Percentiles rank a stretch among this genome's conserved stretches.
phyloP scores from a whole-genome alignment of 768 basidiomycete genomes.

The Tulasnella sp. region DNA sequence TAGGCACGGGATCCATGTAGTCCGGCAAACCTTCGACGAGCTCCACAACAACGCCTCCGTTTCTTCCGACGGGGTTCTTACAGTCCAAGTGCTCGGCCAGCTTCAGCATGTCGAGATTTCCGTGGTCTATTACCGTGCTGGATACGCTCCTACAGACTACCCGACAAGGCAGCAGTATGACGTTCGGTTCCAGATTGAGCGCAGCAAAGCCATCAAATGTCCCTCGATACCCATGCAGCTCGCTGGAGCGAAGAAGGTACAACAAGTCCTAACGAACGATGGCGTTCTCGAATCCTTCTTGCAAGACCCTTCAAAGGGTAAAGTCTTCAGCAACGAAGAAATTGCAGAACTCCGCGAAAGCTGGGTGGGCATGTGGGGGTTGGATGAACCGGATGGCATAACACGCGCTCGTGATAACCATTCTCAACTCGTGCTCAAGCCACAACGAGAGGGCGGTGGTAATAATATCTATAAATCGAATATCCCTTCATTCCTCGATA shows the following conservation, averaged over 20 bases:
- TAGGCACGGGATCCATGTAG: slow-evolving; percentile 63
- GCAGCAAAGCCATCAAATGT: slow-evolving; percentile 82
- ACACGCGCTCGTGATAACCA: slow-evolving; percentile 40
- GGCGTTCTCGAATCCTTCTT: slow-evolving; percentile 69
- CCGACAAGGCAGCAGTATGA: slow-evolving; percentile 50
- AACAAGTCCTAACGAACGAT: slow-evolving; percentile 69
- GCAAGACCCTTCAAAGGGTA: slow-evolving; percentile 20
- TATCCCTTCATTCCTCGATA: slow-evolving; percentile 66
- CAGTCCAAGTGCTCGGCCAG: slow-evolving; percentile 25
- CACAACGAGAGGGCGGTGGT: slow-evolving; percentile 96
- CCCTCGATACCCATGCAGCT: slow-evolving; percentile 83
- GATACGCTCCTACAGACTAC: slow-evolving; percentile 77
- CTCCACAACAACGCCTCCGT: slow-evolving; percentile 49
- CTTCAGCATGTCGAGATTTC: slow-evolving; percentile 54
- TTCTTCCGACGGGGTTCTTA: slow-evolving; percentile 20
- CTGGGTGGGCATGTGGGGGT: slow-evolving; percentile 85
- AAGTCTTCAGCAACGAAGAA: slow-evolving; percentile 28
- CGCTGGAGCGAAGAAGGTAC: slow-evolving; percentile 94
- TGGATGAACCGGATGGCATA: slow-evolving; percentile 44
- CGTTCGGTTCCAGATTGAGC: slow-evolving; percentile 69
- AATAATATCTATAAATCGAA: slow-evolving; percentile 86
- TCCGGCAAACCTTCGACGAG: slow-evolving; percentile 66
- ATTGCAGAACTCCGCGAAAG: slow-evolving; percentile 50
- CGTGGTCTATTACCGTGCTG: slow-evolving; percentile 82
- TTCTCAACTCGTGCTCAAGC: slow-evolving; percentile 72